Evolutionary conservation across 2,329 filamentous ascomycete genomes (phyloP), one percentile per base, ranked within the genome.

Genomic region (Colletotrichum sp.): DNA sequence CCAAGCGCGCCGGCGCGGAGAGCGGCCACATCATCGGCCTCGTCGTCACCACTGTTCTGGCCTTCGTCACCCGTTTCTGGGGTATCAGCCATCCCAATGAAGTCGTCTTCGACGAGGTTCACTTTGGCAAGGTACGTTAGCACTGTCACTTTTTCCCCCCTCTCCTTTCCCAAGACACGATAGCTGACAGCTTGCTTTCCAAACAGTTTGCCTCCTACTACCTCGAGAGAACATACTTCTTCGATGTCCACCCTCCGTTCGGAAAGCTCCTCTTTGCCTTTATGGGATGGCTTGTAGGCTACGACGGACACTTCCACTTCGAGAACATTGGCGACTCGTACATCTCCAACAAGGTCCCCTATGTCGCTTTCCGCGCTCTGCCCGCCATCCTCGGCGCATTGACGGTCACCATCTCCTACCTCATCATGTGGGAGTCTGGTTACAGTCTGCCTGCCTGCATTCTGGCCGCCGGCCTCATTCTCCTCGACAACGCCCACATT

Each of bases 361-460:
- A 99, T 85, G 94, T 99, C 77, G 96, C 97, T 77, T 98, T 97
- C 87, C 95, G 97, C 80, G 94, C 96, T 61, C 92, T 99, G 89
- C 97, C 97, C 56, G 97, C 97, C 75, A 91, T 97, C 65, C 92
- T 98, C 79, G 97, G 97, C 78, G 94, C 97, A 72, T 88, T 99
- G 79, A 99, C 97, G 13, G 95, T 99, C 67, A 94, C 96, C n/a
- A 94, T 96, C 63, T 93, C 95, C 72, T 99, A 98, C 85, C 87
- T 98, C 83, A 99, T 98, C 85, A 99, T 99, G 97, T 99, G 97
- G 97, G 97, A 99, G 86, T 98, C 97, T 65, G 97, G 96, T 77
- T 99, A 99, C 87, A 98, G 95, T 78, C 89, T 99, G 56, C 97
- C 97, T 13, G 97, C 97, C 73, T 98, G 95, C 83, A 88, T 98